Percentiles rank a stretch among this genome's conserved stretches.
These are phyloP conservation scores for Cyberlindnera lachancei DNA, from an alignment of 805 yeast species.

Conservation along the genomic window DNA sequence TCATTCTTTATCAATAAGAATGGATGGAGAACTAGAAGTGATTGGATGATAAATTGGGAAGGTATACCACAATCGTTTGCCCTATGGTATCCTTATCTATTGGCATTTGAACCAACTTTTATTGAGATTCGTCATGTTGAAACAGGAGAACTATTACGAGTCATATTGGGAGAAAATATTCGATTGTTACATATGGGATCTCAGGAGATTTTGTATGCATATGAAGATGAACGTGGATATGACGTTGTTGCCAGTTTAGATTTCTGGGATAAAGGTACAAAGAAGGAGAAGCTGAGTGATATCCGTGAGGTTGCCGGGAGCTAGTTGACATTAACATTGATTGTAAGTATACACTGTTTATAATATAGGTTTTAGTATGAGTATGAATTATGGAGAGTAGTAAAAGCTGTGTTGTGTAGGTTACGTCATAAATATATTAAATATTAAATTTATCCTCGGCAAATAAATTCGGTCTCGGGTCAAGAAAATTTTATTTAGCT, in stretches of 20 bases:
- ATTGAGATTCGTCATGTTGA: conserved; percentile 92
- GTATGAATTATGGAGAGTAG: no score
- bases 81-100: conserved; percentile 84
- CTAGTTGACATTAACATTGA: not conserved
- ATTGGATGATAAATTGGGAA: conserved; percentile 95
- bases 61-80: conserved; percentile 92
- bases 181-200: conserved; percentile 83
- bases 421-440: no score
- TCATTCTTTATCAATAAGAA: conserved; percentile 90
- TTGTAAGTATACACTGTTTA: no score
- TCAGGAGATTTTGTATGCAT: conserved; percentile 88
- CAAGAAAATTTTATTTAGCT: no score
- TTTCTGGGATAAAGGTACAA: conserved; percentile 57
- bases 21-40: conserved; percentile 94
- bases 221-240: conserved; percentile 82
- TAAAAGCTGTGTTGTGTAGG: no score
- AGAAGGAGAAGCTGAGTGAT: conserved; percentile 17
- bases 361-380: no score
- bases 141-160: conserved; percentile 74
- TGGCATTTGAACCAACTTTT: conserved; percentile 85
- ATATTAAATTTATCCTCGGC: no score
- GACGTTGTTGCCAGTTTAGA: conserved; percentile 91
- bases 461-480: no score
- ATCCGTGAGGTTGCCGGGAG: conserved; percentile 19
- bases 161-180: conserved; percentile 89